Percentiles rank a stretch among this genome's conserved stretches.
These are phyloP conservation scores for Herpetomonas tarakana DNA, from an alignment of 208 protist genomes.

Conservation along the genomic window DNA sequence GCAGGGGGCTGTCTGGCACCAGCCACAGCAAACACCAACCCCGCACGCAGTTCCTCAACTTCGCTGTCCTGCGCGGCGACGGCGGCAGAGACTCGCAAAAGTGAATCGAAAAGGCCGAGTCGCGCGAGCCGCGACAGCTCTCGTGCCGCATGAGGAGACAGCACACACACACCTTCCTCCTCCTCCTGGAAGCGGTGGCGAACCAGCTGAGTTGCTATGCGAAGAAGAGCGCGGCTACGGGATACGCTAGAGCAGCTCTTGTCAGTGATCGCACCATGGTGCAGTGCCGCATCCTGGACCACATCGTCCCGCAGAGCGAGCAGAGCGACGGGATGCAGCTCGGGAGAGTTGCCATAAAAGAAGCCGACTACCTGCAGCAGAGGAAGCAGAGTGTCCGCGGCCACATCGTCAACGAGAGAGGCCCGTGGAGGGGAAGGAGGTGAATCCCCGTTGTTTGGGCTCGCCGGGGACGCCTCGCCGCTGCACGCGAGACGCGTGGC, in stretches of 20 bases:
- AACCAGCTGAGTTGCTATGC: constrained; percentile 8
- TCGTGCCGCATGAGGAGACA: neutral
- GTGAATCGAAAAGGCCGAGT: neutral
- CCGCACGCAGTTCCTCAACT: neutral
- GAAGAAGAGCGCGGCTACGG: constrained; percentile 7
- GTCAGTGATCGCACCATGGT: neutral
- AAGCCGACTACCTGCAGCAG: neutral
- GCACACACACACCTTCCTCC: neutral
- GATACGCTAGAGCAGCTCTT: constrained; percentile 1
- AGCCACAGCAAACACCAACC: neutral
- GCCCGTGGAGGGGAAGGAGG: neutral
- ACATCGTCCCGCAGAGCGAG: neutral
- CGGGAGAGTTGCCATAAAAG: neutral
- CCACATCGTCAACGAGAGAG: neutral
- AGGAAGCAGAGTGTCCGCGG: neutral
- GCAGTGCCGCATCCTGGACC: too few relatives aligned
- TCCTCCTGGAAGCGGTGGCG: neutral
- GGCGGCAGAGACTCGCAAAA: too few relatives aligned
- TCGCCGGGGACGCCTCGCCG: neutral
- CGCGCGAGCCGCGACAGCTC: neutral
- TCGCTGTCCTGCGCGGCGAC: neutral
- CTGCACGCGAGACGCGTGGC: neutral
- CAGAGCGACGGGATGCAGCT: neutral
- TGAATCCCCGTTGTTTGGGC: neutral
- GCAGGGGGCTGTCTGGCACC: neutral